Conservation (phyloP, 2,329 filamentous ascomycete species). For the Diaporthe australafricana region DNA sequence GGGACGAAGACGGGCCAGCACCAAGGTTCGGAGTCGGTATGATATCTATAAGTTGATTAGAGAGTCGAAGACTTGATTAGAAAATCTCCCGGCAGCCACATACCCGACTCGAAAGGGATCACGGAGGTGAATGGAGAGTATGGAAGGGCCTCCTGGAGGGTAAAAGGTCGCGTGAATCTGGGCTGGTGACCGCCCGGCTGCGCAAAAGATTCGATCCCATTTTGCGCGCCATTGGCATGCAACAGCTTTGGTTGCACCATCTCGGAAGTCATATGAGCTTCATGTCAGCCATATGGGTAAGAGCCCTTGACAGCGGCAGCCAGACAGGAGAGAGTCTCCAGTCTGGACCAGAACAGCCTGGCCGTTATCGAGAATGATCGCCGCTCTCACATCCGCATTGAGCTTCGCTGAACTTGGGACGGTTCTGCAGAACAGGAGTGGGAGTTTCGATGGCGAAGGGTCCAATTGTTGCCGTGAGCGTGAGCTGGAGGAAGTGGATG, state of each 20-base stretch:
- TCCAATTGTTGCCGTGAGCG: not conserved
- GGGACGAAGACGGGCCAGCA: constrained; percentile 63
- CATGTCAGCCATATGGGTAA: constrained; percentile 42
- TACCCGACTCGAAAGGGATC: constrained; percentile 81
- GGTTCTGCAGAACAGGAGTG: not conserved
- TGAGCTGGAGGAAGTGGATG: constrained; percentile 14
- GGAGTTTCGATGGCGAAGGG: constrained; percentile 19
- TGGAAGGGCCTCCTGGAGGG: constrained; percentile 81
- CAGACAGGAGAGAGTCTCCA: constrained; percentile 20
- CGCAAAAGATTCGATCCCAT: constrained; percentile 37
- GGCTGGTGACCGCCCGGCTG: constrained; percentile 33
- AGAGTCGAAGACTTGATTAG: not conserved
- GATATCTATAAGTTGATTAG: constrained; percentile 62
- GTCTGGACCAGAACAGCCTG: constrained; percentile 21
- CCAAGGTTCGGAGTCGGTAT: constrained; percentile 74
- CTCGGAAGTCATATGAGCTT: constrained; percentile 41
- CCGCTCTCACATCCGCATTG: constrained; percentile 13
- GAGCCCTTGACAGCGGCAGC: constrained; percentile 7
- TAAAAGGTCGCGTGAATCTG: constrained; percentile 60
- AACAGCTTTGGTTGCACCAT: constrained; percentile 46
- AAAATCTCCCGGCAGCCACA: constrained; percentile 40
- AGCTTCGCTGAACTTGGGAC: not conserved
- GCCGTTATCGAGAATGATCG: constrained; percentile 12
- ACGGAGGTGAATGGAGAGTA: constrained; percentile 86
- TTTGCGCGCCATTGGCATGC: constrained; percentile 48